Percentiles rank a stretch among this genome's conserved stretches.
phyloP scores from a whole-genome alignment of 441 rosid genomes.

The Euphorbia schlechtendalii region DNA sequence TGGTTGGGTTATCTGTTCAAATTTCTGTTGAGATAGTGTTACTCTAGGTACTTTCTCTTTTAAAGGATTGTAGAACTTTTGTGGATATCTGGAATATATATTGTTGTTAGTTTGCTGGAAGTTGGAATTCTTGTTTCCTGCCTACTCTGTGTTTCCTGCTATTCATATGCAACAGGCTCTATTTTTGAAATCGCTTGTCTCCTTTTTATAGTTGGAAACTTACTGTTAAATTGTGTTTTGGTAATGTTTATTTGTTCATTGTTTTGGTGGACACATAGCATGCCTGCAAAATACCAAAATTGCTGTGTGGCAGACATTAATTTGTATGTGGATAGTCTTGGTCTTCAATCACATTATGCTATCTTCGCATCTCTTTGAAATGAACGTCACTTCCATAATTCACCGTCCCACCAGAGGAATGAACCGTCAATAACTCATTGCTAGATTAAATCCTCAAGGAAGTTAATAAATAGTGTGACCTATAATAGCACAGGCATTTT shows the following conservation, averaged over 20 bases:
- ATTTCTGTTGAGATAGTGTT: slow-evolving; percentile 13
- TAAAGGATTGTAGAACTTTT: slow-evolving; percentile 16
- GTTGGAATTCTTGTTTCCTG: not conserved
- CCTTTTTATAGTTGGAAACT: too few relatives aligned
- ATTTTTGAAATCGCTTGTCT: too few relatives aligned
- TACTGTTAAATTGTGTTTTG: not conserved
- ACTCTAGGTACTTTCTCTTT: slow-evolving; percentile 7
- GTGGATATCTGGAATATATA: slow-evolving; percentile 12
- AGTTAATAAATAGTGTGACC: not conserved
- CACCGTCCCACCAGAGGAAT: not conserved
- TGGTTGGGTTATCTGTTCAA: slow-evolving; percentile 26
- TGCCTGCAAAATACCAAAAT: not conserved
- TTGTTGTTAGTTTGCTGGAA: slow-evolving; percentile 5
- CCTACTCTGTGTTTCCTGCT: not conserved
- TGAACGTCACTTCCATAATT: not conserved
- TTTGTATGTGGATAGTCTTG: not conserved
- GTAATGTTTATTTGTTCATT: not conserved
- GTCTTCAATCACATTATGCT: not conserved
- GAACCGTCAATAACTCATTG: not conserved
- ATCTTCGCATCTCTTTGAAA: not conserved
- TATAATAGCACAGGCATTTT: too few relatives aligned
- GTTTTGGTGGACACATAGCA: not conserved
- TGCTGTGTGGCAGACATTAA: not conserved
- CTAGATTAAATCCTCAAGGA: not conserved
- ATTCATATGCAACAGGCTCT: slow-evolving; percentile 3